phyloP scores from a whole-genome alignment of 768 basidiomycete genomes.

The Hygrophoropsis aurantiaca region DNA sequence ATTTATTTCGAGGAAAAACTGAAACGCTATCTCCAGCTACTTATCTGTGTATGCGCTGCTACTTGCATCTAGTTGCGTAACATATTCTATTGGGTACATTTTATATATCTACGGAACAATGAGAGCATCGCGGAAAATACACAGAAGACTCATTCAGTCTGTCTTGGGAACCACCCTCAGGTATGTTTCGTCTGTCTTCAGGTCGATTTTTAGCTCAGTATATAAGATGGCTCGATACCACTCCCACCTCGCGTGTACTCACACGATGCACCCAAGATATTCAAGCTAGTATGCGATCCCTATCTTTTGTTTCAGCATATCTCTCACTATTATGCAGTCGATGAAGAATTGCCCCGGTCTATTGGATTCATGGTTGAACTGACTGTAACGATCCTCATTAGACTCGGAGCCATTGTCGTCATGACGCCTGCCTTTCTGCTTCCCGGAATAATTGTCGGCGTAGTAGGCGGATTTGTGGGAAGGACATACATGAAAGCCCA shows the following conservation, averaged over 20 bases:
- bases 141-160: constrained; percentile 49
- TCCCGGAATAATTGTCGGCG: constrained; percentile 33
- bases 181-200: constrained; percentile 38
- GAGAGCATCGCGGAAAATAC: constrained; percentile 55
- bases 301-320: neutral
- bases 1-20: neutral
- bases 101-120: constrained; percentile 49
- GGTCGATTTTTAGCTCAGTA: constrained; percentile 28
- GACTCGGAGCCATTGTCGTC: constrained; percentile 37
- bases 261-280: constrained; percentile 70
- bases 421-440: constrained; percentile 40
- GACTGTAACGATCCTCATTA: constrained; percentile 31
- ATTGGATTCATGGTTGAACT: constrained; percentile 30
- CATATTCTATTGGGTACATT: constrained; percentile 34
- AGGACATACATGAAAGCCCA: constrained; percentile 57
- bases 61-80: constrained; percentile 26
- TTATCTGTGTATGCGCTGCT: constrained; percentile 42
- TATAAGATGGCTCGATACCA: constrained; percentile 49
- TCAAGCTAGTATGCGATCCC: constrained; percentile 19
- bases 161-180: constrained; percentile 62
- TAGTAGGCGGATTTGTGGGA: constrained; percentile 44
- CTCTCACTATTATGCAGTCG: constrained; percentile 23
- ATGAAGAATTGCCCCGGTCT: constrained; percentile 28
- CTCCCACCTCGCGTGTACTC: constrained; percentile 57
- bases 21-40: constrained; percentile 38